Percentiles rank a stretch among this genome's conserved stretches.
Conservation (phyloP, 2,329 filamentous ascomycete species). For the Botrytis fragariae region DNA sequence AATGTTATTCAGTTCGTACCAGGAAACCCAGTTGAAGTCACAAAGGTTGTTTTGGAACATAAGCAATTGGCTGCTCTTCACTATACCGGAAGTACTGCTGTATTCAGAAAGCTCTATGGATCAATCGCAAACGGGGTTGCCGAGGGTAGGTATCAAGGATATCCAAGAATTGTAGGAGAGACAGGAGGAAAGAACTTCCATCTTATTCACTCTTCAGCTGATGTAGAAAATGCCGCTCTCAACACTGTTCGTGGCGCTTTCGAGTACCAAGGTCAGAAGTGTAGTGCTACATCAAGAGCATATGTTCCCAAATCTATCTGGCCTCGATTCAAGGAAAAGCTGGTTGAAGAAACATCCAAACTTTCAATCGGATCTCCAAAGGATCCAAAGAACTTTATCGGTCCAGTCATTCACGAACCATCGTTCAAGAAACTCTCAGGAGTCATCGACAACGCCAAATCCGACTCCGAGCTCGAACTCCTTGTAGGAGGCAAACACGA, state of each 20-base stretch:
- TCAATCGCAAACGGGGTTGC: conserved; percentile 80
- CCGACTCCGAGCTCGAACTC: conserved; percentile 68
- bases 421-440: conserved; percentile 77
- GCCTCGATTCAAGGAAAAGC: conserved; percentile 64
- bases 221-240: conserved; percentile 73
- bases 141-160: conserved; percentile 76
- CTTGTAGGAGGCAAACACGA: conserved; percentile 76
- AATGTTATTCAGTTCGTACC: conserved; percentile 93
- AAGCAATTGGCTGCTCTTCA: conserved; percentile 85
- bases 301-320: conserved; percentile 76
- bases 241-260: conserved; percentile 85
- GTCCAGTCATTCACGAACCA: conserved; percentile 81
- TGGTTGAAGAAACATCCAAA: conserved; percentile 64
- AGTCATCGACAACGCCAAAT: conserved; percentile 77
- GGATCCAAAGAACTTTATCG: conserved; percentile 75
- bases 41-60: conserved; percentile 71
- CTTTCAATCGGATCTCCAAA: conserved; percentile 68
- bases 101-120: conserved; percentile 86
- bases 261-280: conserved; percentile 90
- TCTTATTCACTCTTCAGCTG: conserved; percentile 72
- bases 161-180: conserved; percentile 86
- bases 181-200: conserved; percentile 95
- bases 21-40: conserved; percentile 81
- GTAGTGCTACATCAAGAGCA: conserved; percentile 76
- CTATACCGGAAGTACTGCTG: conserved; percentile 88